Percentiles rank a stretch among this genome's conserved stretches.
phyloP scores from a whole-genome alignment of 1,284 basidiomycete species.

The Rhizoctonia solani region DNA sequence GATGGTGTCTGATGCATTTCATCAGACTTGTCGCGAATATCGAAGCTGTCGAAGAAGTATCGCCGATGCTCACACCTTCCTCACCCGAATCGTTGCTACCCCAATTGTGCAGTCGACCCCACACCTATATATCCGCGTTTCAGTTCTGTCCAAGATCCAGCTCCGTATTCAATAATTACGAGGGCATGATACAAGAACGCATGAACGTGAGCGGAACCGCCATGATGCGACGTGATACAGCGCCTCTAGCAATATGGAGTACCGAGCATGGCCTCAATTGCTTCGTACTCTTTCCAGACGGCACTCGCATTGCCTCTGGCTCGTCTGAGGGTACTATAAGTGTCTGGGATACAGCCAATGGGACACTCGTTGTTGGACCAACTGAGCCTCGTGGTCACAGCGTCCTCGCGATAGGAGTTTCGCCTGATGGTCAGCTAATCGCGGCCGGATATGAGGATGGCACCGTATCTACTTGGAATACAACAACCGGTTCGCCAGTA shows the following conservation, averaged over 20 bases:
- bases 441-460: background rate
- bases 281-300: background rate
- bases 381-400: background rate
- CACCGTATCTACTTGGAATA: background rate
- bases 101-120: slow-evolving; percentile 5
- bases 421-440: background rate
- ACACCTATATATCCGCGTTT: background rate
- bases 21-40: background rate
- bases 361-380: slow-evolving; percentile 43
- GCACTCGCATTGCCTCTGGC: slow-evolving; percentile 46
- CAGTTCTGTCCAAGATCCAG: background rate
- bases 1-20: slow-evolving; percentile 9
- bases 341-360: slow-evolving; percentile 51
- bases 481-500: background rate
- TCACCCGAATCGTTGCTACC: too few species aligned
- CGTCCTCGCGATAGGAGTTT: background rate
- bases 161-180: background rate
- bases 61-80: too few species aligned
- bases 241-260: background rate
- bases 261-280: background rate
- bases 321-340: slow-evolving; percentile 50
- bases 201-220: background rate
- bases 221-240: background rate
- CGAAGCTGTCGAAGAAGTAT: background rate
- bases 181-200: background rate